Conservation (phyloP, 1,139 yeast species). For the Debaryomyces coudertii region DNA sequence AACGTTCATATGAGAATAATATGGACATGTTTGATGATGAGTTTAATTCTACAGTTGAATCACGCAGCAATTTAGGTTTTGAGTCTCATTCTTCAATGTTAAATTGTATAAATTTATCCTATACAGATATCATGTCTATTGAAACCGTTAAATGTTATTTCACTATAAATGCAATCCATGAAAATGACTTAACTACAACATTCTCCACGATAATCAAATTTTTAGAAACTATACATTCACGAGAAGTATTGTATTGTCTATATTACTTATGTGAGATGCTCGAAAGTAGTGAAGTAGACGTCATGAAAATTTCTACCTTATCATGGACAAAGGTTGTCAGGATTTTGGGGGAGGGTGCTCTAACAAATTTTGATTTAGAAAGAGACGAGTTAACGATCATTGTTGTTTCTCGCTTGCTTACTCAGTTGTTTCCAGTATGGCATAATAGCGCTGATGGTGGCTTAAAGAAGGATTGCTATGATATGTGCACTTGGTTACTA, state of each 20-base stretch:
- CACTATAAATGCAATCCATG: neutral
- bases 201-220: neutral
- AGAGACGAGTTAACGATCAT: slow-evolving; percentile 38
- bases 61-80: neutral
- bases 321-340: slow-evolving; percentile 23
- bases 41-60: slow-evolving; percentile 2
- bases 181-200: neutral
- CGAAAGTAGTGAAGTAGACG: neutral
- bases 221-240: slow-evolving; percentile 1
- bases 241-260: slow-evolving; percentile 9
- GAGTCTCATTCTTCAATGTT: neutral
- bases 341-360: slow-evolving; percentile 34
- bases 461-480: slow-evolving; percentile 35
- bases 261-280: neutral
- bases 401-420: slow-evolving; percentile 30
- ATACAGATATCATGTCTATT: neutral
- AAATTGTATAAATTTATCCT: neutral
- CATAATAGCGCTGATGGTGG: slow-evolving; percentile 16
- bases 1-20: neutral
- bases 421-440: slow-evolving; percentile 18
- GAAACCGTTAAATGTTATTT: slow-evolving; percentile 7
- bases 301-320: slow-evolving; percentile 4
- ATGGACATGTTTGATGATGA: slow-evolving; percentile 10
- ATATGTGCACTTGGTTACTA: slow-evolving; percentile 37
- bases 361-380: slow-evolving; percentile 32